Evolutionary conservation across 768 basidiomycete species (phyloP).

Genomic region (Mycena leptocephala): DNA sequence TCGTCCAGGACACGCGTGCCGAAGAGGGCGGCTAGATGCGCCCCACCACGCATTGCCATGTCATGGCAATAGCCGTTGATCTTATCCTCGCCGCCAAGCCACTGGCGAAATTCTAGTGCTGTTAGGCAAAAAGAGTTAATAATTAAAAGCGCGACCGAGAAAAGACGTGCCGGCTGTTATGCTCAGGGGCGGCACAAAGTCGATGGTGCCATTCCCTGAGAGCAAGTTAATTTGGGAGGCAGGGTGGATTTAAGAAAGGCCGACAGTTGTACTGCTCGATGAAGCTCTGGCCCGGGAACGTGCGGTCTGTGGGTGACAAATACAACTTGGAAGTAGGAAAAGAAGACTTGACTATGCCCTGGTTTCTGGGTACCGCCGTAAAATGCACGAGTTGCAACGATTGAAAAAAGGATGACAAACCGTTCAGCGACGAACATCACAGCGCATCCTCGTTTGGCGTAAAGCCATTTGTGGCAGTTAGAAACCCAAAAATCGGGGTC

Average conservation of each 20-base stretch:
- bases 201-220: slow-evolving; percentile 79
- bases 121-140: not conserved
- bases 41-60: slow-evolving; percentile 80
- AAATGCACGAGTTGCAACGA: not conserved
- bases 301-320: slow-evolving; percentile 60
- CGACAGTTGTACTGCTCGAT: slow-evolving; percentile 68
- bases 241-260: slow-evolving; percentile 30
- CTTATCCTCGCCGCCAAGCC: slow-evolving; percentile 81
- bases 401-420: not conserved
- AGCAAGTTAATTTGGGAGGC: not conserved
- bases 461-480: slow-evolving; percentile 85
- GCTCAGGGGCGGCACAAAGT: slow-evolving; percentile 69
- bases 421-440: slow-evolving; percentile 59
- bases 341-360: slow-evolving; percentile 72
- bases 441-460: slow-evolving; percentile 70
- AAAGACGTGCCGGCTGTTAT: slow-evolving; percentile 52
- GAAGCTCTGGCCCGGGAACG: slow-evolving; percentile 57
- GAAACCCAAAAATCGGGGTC: slow-evolving; percentile 73
- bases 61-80: slow-evolving; percentile 82
- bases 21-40: slow-evolving; percentile 69
- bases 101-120: slow-evolving; percentile 82
- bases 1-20: slow-evolving; percentile 76
- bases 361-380: slow-evolving; percentile 63
- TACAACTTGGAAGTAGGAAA: slow-evolving; percentile 73
- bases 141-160: not conserved